phyloP scores from a whole-genome alignment of 805 yeast species.

The Yarrowia sp. region DNA sequence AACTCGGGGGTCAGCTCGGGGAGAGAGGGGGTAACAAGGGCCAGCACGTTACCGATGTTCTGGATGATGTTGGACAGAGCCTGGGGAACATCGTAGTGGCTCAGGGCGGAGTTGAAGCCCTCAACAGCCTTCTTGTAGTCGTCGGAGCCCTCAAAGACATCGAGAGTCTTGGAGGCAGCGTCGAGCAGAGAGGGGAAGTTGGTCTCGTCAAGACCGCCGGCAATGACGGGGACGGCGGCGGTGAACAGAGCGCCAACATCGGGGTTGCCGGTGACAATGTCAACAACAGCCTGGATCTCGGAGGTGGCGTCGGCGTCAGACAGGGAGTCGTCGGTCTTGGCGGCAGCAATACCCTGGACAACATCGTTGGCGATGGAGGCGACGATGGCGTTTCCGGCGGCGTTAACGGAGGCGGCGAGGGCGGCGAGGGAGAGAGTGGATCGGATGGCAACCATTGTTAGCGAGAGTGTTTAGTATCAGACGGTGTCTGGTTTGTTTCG shows the following conservation, averaged over 20 bases:
- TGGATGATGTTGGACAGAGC: slow-evolving; percentile 30
- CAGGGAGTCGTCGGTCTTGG: slow-evolving; percentile 33
- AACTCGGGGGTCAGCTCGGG: slow-evolving; percentile 33
- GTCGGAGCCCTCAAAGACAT: slow-evolving; percentile 13
- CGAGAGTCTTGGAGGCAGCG: slow-evolving; percentile 33
- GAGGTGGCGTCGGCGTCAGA: slow-evolving; percentile 28
- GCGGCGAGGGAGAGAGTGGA: slow-evolving; percentile 37
- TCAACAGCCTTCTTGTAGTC: slow-evolving; percentile 14
- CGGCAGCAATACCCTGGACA: slow-evolving; percentile 11
- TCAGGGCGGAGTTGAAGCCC: slow-evolving; percentile 25
- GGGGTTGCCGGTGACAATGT: slow-evolving; percentile 25
- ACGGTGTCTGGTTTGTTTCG: slow-evolving; percentile 1
- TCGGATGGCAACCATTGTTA: slow-evolving; percentile 38
- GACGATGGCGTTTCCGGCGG: slow-evolving; percentile 12
- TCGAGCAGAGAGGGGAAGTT: slow-evolving; percentile 32
- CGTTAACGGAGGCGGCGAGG: slow-evolving; percentile 13
- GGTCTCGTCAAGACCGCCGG: slow-evolving; percentile 8
- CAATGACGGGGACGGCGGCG: slow-evolving; percentile 21
- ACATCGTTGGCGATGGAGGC: slow-evolving; percentile 25
- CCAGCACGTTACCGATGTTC: slow-evolving; percentile 22
- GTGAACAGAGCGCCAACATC: slow-evolving; percentile 24
- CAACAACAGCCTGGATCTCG: slow-evolving; percentile 29
- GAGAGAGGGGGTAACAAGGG: slow-evolving; percentile 29
- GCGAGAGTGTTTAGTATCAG: slow-evolving; percentile 24
- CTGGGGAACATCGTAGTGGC: slow-evolving; percentile 29